Percentiles rank a stretch among this genome's conserved stretches.
These are phyloP conservation scores for Lichtheimia hyalospora DNA, from an alignment of 371 early-diverging fungal species.

Conservation along the genomic window DNA sequence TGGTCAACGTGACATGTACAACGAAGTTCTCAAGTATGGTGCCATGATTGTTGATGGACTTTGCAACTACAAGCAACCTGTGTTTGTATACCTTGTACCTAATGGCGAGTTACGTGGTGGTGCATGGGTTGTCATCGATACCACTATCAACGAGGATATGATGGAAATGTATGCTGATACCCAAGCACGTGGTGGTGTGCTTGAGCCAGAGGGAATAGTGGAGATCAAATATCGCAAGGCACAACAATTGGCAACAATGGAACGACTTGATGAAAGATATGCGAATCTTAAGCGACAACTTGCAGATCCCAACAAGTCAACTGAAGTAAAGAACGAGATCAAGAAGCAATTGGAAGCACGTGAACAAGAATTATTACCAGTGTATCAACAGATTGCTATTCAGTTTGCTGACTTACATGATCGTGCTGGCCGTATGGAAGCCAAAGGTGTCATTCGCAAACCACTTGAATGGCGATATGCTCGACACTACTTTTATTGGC, in stretches of 20 bases:
- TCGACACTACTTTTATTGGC: slow-evolving; percentile 92
- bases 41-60: slow-evolving; percentile 97
- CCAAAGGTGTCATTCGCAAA: slow-evolving; percentile 87
- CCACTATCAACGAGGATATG: slow-evolving; percentile 93
- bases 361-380: slow-evolving; percentile 84
- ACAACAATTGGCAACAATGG: slow-evolving; percentile 88
- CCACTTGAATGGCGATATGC: slow-evolving; percentile 81
- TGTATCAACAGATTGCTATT: slow-evolving; percentile 92
- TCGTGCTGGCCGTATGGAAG: slow-evolving; percentile 92
- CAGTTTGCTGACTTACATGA: slow-evolving; percentile 98
- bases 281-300: slow-evolving; percentile 69
- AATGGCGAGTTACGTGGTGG: slow-evolving; percentile 98
- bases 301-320: slow-evolving; percentile 40
- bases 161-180: slow-evolving; percentile 99
- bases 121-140: slow-evolving; percentile 98
- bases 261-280: slow-evolving; percentile 83
- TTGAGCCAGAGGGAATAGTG: slow-evolving; percentile 98
- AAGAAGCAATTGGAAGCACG: slow-evolving; percentile 77
- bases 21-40: slow-evolving; percentile 97
- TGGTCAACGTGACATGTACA: slow-evolving; percentile 98
- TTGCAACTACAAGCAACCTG: slow-evolving; percentile 90
- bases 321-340: slow-evolving; percentile 55
- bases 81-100: slow-evolving; percentile 95
- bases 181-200: slow-evolving; percentile 90
- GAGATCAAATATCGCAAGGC: slow-evolving; percentile 98